These are phyloP conservation scores for Oropetium thomaeum DNA, from an alignment of 176 grass and related monocot genomes.

Conservation along the genomic window DNA sequence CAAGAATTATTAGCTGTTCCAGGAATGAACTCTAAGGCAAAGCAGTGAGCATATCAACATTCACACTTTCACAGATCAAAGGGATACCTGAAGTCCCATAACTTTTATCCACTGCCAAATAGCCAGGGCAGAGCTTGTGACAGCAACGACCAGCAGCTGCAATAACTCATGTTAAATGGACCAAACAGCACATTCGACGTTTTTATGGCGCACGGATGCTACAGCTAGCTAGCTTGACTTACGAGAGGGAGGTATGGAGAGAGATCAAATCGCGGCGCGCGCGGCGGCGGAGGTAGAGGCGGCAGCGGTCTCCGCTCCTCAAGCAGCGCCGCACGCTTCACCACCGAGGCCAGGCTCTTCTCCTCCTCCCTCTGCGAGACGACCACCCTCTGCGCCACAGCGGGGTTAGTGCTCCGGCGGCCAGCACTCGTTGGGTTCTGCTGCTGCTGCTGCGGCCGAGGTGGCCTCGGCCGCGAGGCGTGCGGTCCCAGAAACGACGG, in stretches of 20 bases:
- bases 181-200: slow-evolving; percentile 11
- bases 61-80: slow-evolving; percentile 17
- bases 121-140: slow-evolving; percentile 49
- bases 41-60: not conserved
- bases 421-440: slow-evolving; percentile 24
- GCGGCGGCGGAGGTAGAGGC: slow-evolving; percentile 7
- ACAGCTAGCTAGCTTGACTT: slow-evolving; percentile 37
- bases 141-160: slow-evolving; percentile 63
- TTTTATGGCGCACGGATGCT: slow-evolving; percentile 26
- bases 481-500: slow-evolving; percentile 78
- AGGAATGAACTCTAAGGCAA: not conserved
- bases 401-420: slow-evolving; percentile 27
- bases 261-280: slow-evolving; percentile 49
- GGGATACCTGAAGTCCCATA: slow-evolving; percentile 61
- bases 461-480: slow-evolving; percentile 43
- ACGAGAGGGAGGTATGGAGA: slow-evolving; percentile 69
- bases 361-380: slow-evolving; percentile 44
- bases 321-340: slow-evolving; percentile 39
- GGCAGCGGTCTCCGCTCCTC: slow-evolving; percentile 42
- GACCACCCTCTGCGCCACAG: slow-evolving; percentile 11
- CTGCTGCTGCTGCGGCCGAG: slow-evolving; percentile 33
- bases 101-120: slow-evolving; percentile 74
- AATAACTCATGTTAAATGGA: slow-evolving; percentile 32
- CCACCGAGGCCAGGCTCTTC: slow-evolving; percentile 42
- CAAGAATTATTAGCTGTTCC: slow-evolving; percentile 9